These are phyloP conservation scores for Begonia loranthoides DNA, from an alignment of 306 rosid genomes.

Conservation along the genomic window DNA sequence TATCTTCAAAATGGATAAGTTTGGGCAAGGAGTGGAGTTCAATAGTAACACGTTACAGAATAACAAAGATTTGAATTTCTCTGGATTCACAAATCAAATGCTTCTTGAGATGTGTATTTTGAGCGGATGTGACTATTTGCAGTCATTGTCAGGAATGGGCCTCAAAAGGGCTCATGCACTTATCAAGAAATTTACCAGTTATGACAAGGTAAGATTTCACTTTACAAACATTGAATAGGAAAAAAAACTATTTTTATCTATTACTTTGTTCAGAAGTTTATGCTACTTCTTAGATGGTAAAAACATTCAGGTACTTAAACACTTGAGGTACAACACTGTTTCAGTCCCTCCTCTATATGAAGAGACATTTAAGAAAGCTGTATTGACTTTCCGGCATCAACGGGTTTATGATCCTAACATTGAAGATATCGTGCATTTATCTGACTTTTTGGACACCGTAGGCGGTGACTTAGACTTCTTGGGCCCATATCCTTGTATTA, in stretches of 20 bases:
- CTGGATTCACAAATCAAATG: conserved; percentile 80
- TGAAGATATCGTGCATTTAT: conserved; percentile 60
- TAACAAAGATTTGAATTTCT: conserved; percentile 75
- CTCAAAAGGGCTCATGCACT: conserved; percentile 87
- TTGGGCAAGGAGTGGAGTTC: conserved; percentile 87
- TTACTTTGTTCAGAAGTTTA: conserved; percentile 4
- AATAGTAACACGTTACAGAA: conserved; percentile 45
- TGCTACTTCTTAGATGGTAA: conserved; percentile 7
- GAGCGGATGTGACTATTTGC: conserved; percentile 94
- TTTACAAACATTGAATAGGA: not conserved
- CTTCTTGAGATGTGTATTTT: conserved; percentile 90
- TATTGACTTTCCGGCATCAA: conserved; percentile 72
- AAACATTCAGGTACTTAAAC: conserved; percentile 64
- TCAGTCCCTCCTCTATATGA: conserved; percentile 72
- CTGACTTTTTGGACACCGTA: conserved; percentile 26
- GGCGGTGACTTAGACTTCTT: conserved; percentile 62
- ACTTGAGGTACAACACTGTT: conserved; percentile 59
- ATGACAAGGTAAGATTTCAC: conserved; percentile 56
- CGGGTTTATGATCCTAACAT: conserved; percentile 62
- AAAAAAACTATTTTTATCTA: not conserved
- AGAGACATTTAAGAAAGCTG: conserved; percentile 81
- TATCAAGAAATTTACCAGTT: conserved; percentile 50
- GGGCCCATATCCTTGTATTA: conserved; percentile 83
- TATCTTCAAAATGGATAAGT: conserved; percentile 90
- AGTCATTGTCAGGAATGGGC: conserved; percentile 95